Percentiles rank a stretch among this genome's conserved stretches.
Evolutionary conservation across 768 basidiomycete species (phyloP).

Genomic region (Crassisporium funariophilum): DNA sequence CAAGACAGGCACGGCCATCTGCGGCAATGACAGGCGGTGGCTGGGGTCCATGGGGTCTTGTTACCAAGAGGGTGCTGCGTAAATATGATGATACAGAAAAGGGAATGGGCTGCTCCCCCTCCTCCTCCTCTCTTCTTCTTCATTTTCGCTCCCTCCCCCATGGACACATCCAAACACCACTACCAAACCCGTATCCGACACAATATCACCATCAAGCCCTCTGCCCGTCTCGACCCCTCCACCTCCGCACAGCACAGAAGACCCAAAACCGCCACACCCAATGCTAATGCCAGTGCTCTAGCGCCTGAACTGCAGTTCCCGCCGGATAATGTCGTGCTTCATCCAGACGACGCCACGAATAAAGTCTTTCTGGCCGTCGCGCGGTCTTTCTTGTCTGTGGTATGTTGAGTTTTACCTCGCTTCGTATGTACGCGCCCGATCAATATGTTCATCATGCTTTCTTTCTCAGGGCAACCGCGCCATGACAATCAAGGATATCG

Average conservation of each 20-base stretch:
- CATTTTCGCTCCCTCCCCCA: slow-evolving; percentile 13
- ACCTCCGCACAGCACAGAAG: slow-evolving; percentile 54
- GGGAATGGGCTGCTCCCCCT: slow-evolving; percentile 14
- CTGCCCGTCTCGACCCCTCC: slow-evolving; percentile 56
- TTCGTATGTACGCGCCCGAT: too few relatives aligned
- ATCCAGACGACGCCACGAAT: slow-evolving; percentile 71
- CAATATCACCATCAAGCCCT: slow-evolving; percentile 53
- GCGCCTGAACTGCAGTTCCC: too few relatives aligned
- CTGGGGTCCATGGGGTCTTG: slow-evolving; percentile 1
- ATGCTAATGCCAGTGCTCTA: too few relatives aligned
- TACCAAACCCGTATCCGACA: slow-evolving; percentile 60
- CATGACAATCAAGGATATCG: slow-evolving; percentile 85
- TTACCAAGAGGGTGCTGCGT: slow-evolving; percentile 5
- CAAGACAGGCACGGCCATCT: slow-evolving; percentile 25
- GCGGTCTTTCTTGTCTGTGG: slow-evolving; percentile 73
- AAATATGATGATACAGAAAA: slow-evolving; percentile 15
- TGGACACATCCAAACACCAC: slow-evolving; percentile 35
- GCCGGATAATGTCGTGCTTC: slow-evolving; percentile 72
- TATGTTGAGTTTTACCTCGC: slow-evolving; percentile 37
- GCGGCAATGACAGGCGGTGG: slow-evolving; percentile 18
- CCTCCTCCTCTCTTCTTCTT: slow-evolving; percentile 26
- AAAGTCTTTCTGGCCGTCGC: slow-evolving; percentile 77
- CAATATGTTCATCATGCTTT: slow-evolving; percentile 21
- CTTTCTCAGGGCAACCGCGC: slow-evolving; percentile 69
- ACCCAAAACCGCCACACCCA: too few relatives aligned